Evolutionary conservation across 352 stramenopile species (phyloP), one percentile per base, ranked within the genome.

Genomic region (Phytophthora pseudosyringae): DNA sequence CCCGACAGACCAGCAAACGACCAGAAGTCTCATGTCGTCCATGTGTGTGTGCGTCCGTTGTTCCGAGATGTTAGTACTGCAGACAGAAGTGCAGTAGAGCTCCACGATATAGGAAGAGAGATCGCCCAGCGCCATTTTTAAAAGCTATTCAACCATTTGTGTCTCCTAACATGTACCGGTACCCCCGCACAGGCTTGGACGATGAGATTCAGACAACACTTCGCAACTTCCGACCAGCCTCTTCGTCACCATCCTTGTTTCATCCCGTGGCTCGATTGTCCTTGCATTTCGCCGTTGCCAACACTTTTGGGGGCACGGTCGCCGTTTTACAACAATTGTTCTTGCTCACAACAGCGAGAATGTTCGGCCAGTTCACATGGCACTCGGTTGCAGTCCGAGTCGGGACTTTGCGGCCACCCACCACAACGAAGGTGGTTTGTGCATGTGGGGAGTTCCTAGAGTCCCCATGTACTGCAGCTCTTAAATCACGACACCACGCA

Each of bases 21-120:
- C 53, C 33, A 59, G 31, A 73, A 67, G 47, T 67, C 57, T 64
- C 40, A 36, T 57, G 56, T 53, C 52, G 50, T 68, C 57, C 38
- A 61, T 73, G 49, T 69, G 46, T 64, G 51, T 64, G 51, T 77
- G 50, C 60, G 69, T 77, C 46, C 57, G 50, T 70, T 54, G 61
- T 56, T 57, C 52, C 46, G 38, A 59, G 50, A 59, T 66, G 41
- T 58, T 46, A 53, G 32, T 33, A 49, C 56, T 71, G 64, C 64
- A 67, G 64, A 63, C 43, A 26, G 41, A 44, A 59, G 15, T 67
- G 48, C 63, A 67, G 63, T 62, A 59, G 56, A 62, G 43, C 48
- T 58, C 56, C 38, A 56, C 63, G 48, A 55, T 57, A 58, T 33
- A 55, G 29, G 28, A 63, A 54, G 49, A 58, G 21, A 26, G 48